A percentile compares a stretch with the other conserved stretches of the same genome.
These are phyloP conservation scores for Thalia dealbata DNA, from an alignment of 176 grass and related monocot species.

Conservation along the genomic window DNA sequence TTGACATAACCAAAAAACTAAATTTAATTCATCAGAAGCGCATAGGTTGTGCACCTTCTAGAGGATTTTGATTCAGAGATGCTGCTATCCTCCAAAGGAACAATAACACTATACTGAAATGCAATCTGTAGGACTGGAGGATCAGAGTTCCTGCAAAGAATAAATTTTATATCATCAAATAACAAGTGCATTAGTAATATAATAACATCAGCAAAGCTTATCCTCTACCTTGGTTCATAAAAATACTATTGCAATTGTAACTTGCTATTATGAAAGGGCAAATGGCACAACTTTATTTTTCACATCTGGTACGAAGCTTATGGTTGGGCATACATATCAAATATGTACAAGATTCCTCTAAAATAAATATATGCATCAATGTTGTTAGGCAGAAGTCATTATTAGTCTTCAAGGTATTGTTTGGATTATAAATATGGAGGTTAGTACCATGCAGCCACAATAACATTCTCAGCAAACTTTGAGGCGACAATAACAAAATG, in stretches of 20 bases:
- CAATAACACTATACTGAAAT: slow-evolving; percentile 88
- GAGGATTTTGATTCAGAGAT: slow-evolving; percentile 35
- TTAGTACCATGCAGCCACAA: background rate
- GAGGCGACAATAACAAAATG: background rate
- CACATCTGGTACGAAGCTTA: too few relatives aligned
- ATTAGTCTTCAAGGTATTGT: too few relatives aligned
- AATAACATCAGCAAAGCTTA: background rate
- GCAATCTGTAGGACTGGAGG: slow-evolving; percentile 78
- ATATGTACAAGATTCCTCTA: too few relatives aligned
- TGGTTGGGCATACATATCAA: too few relatives aligned
- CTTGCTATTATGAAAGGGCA: too few relatives aligned
- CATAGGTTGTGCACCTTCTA: slow-evolving; percentile 30
- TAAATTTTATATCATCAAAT: slow-evolving; percentile 11
- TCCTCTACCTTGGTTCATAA: background rate
- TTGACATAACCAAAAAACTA: background rate
- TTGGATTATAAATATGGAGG: too few relatives aligned
- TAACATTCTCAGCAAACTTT: background rate
- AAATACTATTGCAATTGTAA: background rate
- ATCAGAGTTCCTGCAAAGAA: slow-evolving; percentile 68
- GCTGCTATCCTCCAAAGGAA: slow-evolving; percentile 39
- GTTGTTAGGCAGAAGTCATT: too few relatives aligned
- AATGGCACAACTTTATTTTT: too few relatives aligned
- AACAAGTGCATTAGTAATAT: background rate
- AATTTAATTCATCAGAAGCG: background rate
- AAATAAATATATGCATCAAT: too few relatives aligned